Conservation (phyloP, 179 eudicot genomes). For the Drosera spatulata region DNA sequence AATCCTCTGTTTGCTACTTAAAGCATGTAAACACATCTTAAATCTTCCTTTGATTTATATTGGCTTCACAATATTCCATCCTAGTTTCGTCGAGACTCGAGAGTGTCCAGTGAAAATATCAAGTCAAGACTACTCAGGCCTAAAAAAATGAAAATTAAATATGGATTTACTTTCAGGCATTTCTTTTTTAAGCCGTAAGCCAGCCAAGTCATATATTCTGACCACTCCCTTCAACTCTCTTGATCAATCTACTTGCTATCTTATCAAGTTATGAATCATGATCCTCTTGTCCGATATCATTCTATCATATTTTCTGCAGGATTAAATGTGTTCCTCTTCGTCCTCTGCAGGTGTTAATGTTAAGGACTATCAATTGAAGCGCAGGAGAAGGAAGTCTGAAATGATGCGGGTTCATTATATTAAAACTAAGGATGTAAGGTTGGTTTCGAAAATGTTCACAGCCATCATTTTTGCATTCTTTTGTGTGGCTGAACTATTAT, state of each 20-base stretch:
- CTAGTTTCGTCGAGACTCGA: no score
- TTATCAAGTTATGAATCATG: no score
- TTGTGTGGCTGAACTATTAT: neutral
- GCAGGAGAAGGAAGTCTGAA: constrained; percentile 79
- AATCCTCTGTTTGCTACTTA: neutral
- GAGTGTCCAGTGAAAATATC: no score
- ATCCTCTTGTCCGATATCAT: neutral
- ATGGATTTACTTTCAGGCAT: no score
- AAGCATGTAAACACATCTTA: neutral
- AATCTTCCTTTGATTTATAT: neutral
- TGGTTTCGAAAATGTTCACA: constrained; percentile 19
- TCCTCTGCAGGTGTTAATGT: constrained; percentile 20
- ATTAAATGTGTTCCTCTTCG: neutral
- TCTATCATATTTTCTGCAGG: neutral
- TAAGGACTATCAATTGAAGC: constrained; percentile 27
- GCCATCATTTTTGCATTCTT: neutral
- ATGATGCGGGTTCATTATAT: constrained; percentile 57
- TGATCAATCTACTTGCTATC: no score
- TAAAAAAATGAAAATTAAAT: no score
- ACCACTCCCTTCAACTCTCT: no score
- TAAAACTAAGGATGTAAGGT: constrained; percentile 84
- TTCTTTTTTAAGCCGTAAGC: no score
- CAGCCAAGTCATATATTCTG: no score
- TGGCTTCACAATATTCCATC: no score
- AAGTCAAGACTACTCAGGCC: no score